Base-by-base conservation (phyloP, 2,329 filamentous ascomycete species). In the Grosmannia penicillata region DNA sequence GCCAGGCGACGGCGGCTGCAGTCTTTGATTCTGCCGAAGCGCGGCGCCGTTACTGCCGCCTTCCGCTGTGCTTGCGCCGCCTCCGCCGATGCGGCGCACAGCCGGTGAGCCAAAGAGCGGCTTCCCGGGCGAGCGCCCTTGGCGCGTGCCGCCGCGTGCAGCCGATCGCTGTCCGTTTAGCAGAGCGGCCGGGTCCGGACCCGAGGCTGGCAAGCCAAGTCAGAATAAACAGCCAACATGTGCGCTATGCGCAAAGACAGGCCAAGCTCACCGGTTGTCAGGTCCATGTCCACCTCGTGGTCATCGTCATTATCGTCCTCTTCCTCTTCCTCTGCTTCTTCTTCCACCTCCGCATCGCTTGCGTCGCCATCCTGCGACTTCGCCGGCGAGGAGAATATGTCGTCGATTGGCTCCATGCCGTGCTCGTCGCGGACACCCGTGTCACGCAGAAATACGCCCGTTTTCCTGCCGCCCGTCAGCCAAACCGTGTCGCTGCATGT, bases 341-440 rank as follows among this genome's bases (percentile, higher is more conserved):
- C 49, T 36, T 44, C 32, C 11, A 56, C 54, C 4, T 52, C 48
- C 9, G 52, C 49, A n/a, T 54, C 51, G 14, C 52, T 44, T 50
- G 58, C 50, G 36, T 46, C 31, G 34, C 48, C 43, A 23, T 49
- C 45, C 44, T 38, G 48, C 49, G 42, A 44, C 45, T 78, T 82
- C 47, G 75, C 72, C 13, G 87, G 86, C 17, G 87, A 94, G 8
- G 87, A 95, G 58, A 94, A 94, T 47, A 96, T 75, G 48, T 75
- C 75, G 26, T 89, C 82, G 42, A 94, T 71, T 26, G 83, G 80
- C 55, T 95, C 85, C 65, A 98, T 77, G 57, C 89, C 91, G 67
- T 94, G 68, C 56, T 93, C 86, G 60, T 96, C 89, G 60, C 85
- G 81, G 43, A 78, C 66, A 37, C 84, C 84, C 39, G 67, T 75